Evolutionary conservation across 345 rosid genomes (phyloP).

Genomic region (Noccaea bulbosa): DNA sequence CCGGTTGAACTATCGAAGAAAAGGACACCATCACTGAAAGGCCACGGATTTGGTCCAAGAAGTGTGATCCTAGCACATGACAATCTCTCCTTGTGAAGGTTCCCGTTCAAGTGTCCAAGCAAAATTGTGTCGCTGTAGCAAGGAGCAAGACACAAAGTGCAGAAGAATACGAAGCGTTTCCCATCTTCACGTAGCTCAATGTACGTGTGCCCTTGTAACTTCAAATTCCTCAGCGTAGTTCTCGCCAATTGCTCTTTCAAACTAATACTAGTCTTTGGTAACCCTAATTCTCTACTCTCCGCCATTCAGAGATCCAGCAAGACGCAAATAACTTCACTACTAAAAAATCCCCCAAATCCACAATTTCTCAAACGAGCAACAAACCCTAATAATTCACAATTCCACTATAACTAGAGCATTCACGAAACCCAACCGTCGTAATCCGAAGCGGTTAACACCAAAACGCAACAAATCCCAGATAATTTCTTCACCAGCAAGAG

Average conservation of each 20-base stretch:
- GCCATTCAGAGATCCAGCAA: conserved; percentile 53
- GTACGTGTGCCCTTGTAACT: conserved; percentile 74
- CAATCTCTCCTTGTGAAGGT: conserved; percentile 71
- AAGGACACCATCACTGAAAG: conserved; percentile 81
- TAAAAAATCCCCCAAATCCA: neutral
- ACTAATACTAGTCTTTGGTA: conserved; percentile 53
- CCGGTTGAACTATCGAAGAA: conserved; percentile 65
- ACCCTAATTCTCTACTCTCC: conserved; percentile 59
- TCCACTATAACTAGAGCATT: conserved; percentile 34
- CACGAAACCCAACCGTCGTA: conserved; percentile 38
- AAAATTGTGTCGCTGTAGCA: conserved; percentile 77
- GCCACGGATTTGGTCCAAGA: conserved; percentile 80
- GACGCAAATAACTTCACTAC: conserved; percentile 28
- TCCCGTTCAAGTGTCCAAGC: conserved; percentile 80
- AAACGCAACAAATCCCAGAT: conserved; percentile 28
- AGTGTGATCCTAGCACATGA: conserved; percentile 76
- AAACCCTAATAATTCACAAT: conserved; percentile 30
- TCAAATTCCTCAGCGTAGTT: conserved; percentile 62
- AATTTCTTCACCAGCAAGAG: conserved; percentile 1
- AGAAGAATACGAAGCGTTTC: conserved; percentile 75
- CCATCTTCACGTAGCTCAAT: conserved; percentile 85
- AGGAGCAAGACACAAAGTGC: conserved; percentile 83
- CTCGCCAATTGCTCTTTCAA: conserved; percentile 73
- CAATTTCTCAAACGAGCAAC: conserved; percentile 19
- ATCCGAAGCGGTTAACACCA: neutral